Evolutionary conservation across 345 rosid genomes (phyloP).

Genomic region (Odontarrhena argentea): DNA sequence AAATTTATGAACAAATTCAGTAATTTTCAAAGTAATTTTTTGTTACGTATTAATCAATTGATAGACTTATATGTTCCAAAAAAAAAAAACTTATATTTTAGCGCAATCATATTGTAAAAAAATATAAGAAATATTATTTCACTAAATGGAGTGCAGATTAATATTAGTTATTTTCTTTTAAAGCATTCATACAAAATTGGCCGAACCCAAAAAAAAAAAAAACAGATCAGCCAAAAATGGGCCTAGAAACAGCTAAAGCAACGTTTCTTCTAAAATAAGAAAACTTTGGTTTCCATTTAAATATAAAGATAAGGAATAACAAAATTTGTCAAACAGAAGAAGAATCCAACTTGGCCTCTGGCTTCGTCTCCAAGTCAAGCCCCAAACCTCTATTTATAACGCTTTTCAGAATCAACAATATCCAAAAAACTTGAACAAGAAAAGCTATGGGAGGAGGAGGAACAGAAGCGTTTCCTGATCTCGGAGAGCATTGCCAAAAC

Average conservation of each 20-base stretch:
- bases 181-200: neutral
- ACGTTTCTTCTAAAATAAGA: conserved; percentile 19
- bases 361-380: conserved; percentile 50
- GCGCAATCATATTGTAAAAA: no score
- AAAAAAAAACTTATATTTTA: no score
- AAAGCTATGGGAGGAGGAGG: conserved; percentile 59
- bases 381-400: conserved; percentile 32
- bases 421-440: conserved; percentile 10
- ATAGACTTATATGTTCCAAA: no score
- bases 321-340: conserved; percentile 20
- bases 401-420: conserved; percentile 11
- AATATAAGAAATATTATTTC: no score
- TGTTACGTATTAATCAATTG: no score
- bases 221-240: neutral
- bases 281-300: neutral
- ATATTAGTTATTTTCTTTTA: neutral
- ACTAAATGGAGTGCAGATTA: neutral
- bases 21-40: no score
- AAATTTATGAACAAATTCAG: no score
- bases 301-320: conserved; percentile 21
- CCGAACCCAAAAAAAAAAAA: neutral
- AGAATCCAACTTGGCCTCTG: conserved; percentile 41
- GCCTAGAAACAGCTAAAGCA: conserved; percentile 40
- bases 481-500: conserved; percentile 75
- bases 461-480: conserved; percentile 86